Percentiles rank a stretch among this genome's conserved stretches.
phyloP scores from a whole-genome alignment of 1,284 basidiomycete genomes.

The Mycosarcoma maydis region DNA sequence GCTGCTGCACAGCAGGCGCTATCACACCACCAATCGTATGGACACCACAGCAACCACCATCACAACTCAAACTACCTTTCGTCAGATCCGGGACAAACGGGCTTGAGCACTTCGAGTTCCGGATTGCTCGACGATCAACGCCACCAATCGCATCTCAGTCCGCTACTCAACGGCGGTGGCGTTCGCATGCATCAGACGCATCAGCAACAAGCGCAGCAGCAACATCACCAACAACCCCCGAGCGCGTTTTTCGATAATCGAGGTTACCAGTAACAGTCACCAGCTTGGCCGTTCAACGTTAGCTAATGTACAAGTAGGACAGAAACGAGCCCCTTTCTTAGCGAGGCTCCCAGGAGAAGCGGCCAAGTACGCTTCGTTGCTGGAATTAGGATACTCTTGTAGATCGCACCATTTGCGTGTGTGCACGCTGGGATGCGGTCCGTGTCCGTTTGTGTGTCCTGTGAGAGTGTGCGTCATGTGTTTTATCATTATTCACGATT shows the following conservation, averaged over 20 bases:
- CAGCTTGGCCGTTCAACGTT: too few relatives aligned
- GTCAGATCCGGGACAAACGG: conserved; percentile 29
- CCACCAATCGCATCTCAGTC: conserved; percentile 43
- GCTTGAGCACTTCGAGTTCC: conserved; percentile 24
- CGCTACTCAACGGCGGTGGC: conserved; percentile 36
- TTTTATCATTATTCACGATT: too few relatives aligned
- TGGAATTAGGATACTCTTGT: too few relatives aligned
- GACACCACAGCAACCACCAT: conserved; percentile 37
- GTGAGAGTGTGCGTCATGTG: too few relatives aligned
- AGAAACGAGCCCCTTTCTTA: too few relatives aligned
- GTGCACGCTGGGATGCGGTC: too few relatives aligned
- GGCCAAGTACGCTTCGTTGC: too few relatives aligned
- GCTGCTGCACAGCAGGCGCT: conserved; percentile 14
- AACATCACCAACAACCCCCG: conserved; percentile 19
- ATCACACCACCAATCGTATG: conserved; percentile 34
- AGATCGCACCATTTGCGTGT: too few relatives aligned
- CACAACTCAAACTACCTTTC: conserved; percentile 33
- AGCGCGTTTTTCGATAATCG: conserved; percentile 29
- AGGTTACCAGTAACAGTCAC: conserved; percentile 32
- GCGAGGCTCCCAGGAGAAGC: too few relatives aligned
- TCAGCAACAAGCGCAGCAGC: conserved; percentile 12
- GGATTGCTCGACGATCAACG: conserved; percentile 31
- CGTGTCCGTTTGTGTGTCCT: too few relatives aligned
- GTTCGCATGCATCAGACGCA: conserved; percentile 37
- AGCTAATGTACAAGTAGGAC: not conserved